Percentiles rank a stretch among this genome's conserved stretches.
Conservation (phyloP, 2,329 filamentous ascomycete genomes). For the Tolypocladium amazonense region DNA sequence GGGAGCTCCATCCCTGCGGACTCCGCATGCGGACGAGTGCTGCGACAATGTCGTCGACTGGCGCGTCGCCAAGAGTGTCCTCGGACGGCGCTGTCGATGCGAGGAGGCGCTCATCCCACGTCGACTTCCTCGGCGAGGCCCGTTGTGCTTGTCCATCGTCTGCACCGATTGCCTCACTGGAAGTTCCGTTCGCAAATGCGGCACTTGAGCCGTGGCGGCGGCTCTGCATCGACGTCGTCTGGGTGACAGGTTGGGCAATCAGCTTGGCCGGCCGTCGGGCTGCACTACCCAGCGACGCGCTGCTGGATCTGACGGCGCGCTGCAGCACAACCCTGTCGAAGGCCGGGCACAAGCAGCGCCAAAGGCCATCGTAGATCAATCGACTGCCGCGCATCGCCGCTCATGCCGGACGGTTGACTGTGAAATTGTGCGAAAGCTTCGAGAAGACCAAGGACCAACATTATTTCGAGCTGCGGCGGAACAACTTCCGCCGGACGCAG, state of each 20-base stretch:
- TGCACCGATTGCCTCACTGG: neutral
- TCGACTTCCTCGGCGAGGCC: neutral
- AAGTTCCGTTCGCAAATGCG: neutral
- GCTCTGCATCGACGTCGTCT: constrained; percentile 4
- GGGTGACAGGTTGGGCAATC: neutral
- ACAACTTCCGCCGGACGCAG: neutral
- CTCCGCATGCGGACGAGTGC: constrained; percentile 18
- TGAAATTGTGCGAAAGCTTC: neutral
- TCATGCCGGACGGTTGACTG: neutral
- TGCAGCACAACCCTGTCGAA: constrained; percentile 30
- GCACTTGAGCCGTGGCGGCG: constrained; percentile 9
- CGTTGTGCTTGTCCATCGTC: neutral
- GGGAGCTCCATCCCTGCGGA: constrained; percentile 7
- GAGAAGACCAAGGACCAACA: neutral
- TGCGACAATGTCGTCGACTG: constrained; percentile 14
- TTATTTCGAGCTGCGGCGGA: neutral
- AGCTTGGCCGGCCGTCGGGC: constrained; percentile 1
- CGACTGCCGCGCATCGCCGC: constrained; percentile 16
- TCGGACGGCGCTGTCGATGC: constrained; percentile 8
- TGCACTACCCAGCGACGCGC: neutral
- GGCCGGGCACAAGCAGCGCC: constrained; percentile 52
- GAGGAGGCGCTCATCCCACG: constrained; percentile 9
- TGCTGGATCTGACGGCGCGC: constrained; percentile 16
- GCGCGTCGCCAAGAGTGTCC: constrained; percentile 5
- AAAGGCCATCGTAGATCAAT: constrained; percentile 45